A percentile compares a stretch with the other conserved stretches of the same genome.
Evolutionary conservation across 106 monocot genomes (phyloP).

Genomic region (Cymbidium sinense): DNA sequence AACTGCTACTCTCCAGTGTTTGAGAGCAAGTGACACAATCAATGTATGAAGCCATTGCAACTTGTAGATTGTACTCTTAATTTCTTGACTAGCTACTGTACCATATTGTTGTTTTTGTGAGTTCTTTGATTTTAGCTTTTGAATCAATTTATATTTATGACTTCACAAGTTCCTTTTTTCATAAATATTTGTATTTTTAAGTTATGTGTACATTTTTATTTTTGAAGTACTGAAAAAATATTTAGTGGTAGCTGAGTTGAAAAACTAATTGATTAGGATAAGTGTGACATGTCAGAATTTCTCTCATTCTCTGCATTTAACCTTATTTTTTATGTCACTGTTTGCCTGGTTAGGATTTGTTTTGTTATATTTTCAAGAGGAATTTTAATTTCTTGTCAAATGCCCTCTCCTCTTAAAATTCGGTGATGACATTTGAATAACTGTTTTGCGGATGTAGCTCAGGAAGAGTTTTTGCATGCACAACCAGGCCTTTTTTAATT

Average conservation of each 20-base stretch:
- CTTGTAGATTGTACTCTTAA: not conserved
- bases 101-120: not conserved
- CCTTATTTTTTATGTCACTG: not conserved
- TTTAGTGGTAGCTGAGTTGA: not conserved
- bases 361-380: not conserved
- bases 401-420: not conserved
- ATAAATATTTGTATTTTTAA: not conserved
- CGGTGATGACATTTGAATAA: not conserved
- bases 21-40: not conserved
- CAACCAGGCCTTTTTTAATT: not conserved
- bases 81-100: not conserved
- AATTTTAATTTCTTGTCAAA: not conserved
- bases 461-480: not conserved
- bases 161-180: not conserved
- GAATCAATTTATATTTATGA: not conserved
- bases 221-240: not conserved
- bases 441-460: not conserved
- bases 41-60: constrained; percentile 22
- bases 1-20: constrained; percentile 14
- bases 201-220: not conserved
- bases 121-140: not conserved
- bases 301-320: not conserved
- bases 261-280: not conserved
- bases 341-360: not conserved
- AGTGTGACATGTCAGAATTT: not conserved